Evolutionary conservation across 106 monocot genomes (phyloP).

Genomic region (Dendrobium nobile): DNA sequence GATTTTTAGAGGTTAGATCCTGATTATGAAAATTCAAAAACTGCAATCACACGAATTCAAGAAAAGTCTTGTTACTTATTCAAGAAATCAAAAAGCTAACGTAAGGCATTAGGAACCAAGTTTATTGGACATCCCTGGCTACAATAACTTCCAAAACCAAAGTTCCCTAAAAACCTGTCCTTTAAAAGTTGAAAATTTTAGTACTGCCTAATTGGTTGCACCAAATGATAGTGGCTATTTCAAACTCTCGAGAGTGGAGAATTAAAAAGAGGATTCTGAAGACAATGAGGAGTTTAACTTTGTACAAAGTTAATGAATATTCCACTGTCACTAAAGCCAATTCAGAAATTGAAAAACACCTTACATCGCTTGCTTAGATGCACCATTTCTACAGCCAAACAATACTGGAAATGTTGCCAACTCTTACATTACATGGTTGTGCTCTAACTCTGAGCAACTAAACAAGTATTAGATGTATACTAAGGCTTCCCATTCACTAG

Average conservation of each 20-base stretch:
- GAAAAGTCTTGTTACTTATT: not conserved
- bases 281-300: not conserved
- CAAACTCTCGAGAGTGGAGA: too few species aligned
- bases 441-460: not conserved
- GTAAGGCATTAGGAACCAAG: not conserved
- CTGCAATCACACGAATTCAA: not conserved
- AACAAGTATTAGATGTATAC: not conserved
- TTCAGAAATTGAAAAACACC: not conserved
- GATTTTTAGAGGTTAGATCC: not conserved
- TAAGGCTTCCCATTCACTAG: not conserved
- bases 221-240: not conserved
- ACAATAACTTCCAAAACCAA: not conserved
- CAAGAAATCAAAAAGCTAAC: not conserved
- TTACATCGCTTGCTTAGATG: not conserved
- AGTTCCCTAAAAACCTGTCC: not conserved
- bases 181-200: not conserved
- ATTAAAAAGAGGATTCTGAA: not conserved
- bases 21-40: not conserved
- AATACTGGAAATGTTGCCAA: not conserved
- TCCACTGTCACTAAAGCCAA: not conserved
- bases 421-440: not conserved
- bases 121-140: not conserved
- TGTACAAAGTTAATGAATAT: not conserved
- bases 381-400: not conserved
- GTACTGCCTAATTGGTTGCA: not conserved